phyloP scores from a whole-genome alignment of 1,284 basidiomycete genomes.

The Anthracocystis panici-leucophaei region DNA sequence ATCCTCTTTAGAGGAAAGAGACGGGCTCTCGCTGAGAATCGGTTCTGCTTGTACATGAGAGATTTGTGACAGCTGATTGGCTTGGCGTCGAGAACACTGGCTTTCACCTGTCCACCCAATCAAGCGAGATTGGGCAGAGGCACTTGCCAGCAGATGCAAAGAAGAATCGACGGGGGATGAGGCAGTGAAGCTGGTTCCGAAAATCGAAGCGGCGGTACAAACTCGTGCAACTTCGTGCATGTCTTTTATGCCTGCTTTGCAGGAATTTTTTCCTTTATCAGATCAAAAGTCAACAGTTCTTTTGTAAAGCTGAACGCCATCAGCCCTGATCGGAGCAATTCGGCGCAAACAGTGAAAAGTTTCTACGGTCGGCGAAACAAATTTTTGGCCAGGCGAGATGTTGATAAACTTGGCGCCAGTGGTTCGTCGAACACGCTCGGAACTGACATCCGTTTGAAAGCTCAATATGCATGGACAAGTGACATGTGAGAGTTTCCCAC shows the following conservation, averaged over 20 bases:
- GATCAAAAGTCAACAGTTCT: not conserved
- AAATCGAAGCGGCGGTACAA: constrained; percentile 8
- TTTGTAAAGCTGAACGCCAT: too few relatives aligned
- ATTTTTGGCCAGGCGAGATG: too few relatives aligned
- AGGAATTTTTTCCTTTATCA: not conserved
- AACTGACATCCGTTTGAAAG: not conserved
- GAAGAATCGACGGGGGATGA: constrained; percentile 14
- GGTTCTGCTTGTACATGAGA: not conserved
- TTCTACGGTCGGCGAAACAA: not conserved
- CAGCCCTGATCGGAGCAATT: too few relatives aligned
- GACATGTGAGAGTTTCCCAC: constrained; percentile 7
- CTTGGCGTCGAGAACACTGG: not conserved
- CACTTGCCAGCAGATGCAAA: constrained; percentile 1
- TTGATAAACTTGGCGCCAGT: not conserved
- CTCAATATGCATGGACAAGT: not conserved
- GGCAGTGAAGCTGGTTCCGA: constrained; percentile 1
- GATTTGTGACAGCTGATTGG: constrained; percentile 1
- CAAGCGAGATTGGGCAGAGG: not conserved
- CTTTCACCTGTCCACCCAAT: not conserved
- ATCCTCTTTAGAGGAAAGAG: not conserved
- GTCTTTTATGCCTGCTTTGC: not conserved
- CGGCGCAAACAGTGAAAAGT: not conserved
- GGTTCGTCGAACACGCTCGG: not conserved
- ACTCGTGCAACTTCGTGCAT: not conserved
- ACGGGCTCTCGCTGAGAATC: too few relatives aligned